These are phyloP conservation scores for Panus rudis DNA, from an alignment of 768 basidiomycete genomes.

Conservation along the genomic window DNA sequence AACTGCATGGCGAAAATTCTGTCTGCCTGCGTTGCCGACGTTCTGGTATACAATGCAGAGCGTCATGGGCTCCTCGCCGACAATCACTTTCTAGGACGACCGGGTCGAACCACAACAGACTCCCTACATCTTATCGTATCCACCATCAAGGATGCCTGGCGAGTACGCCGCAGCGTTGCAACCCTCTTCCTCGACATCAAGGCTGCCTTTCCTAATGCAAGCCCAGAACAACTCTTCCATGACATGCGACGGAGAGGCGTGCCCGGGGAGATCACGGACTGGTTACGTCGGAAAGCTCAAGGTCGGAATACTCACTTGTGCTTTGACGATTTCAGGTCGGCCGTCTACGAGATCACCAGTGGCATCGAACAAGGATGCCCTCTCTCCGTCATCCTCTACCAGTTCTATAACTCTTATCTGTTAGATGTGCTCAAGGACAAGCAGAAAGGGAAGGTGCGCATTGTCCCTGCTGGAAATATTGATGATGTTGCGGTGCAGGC, in stretches of 20 bases:
- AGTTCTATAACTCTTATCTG: conserved; percentile 26
- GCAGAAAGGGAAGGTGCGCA: conserved; percentile 5
- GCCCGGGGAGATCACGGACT: conserved; percentile 12
- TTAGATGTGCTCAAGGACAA: conserved; percentile 10
- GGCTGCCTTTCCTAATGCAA: conserved; percentile 22
- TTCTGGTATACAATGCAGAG: conserved; percentile 22
- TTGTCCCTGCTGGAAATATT: conserved; percentile 6
- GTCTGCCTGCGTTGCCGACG: conserved; percentile 14
- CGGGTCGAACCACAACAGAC: conserved; percentile 19
- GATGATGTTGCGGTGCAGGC: conserved; percentile 13
- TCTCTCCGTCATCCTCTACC: conserved; percentile 22
- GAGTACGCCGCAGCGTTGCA: conserved; percentile 16
- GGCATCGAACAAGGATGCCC: conserved; percentile 30
- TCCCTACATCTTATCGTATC: conserved; percentile 18
- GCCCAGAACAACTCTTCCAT: conserved; percentile 11
- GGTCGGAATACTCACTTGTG: conserved; percentile 14
- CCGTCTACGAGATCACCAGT: conserved; percentile 13
- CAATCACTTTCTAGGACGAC: conserved; percentile 20
- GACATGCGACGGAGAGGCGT: conserved; percentile 11
- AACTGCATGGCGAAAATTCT: conserved; percentile 26
- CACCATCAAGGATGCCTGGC: conserved; percentile 20
- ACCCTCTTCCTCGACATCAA: conserved; percentile 28
- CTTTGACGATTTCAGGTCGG: conserved; percentile 22
- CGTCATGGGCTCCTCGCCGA: conserved; percentile 14
- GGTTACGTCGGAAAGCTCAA: conserved; percentile 12